Evolutionary conservation across 2,329 filamentous ascomycete genomes (phyloP), one percentile per base, ranked within the genome.

Genomic region (Scorias spongiosa): DNA sequence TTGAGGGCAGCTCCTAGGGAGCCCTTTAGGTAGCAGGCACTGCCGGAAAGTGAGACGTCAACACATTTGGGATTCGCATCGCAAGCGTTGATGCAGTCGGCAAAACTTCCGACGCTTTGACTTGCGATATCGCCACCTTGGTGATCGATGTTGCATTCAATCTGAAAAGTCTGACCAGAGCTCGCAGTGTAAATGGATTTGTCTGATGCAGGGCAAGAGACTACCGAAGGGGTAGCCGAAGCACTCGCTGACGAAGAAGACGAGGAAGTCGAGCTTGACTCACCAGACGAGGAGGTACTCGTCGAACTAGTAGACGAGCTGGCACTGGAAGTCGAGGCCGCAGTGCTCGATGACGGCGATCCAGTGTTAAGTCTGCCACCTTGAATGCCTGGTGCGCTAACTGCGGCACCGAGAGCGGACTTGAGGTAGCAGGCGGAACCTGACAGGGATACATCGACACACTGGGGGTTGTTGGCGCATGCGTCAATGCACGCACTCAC

Each of bases 131-230:
- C 57, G 12, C 56, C 54, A 14, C 54, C 57, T 12, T 42, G 17
- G 44, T 57, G 55, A 44, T 62, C 59, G 41, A 56, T 54, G 32
- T 54, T 54, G 40, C 59, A 62, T 41, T 58, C 53, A 38, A 58
- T 48, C 15, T 50, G 41, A 42, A 53, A 58, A 29, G 44, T 46
- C 20, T 48, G 36, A 34, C 52, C 52, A 20, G 48, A 48, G 3
- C 44, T 41, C 14, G 40, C 39, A 4, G 41, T 46, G 42, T 47
- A 52, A 46, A 50, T 45, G 15, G 50, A 50, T 34, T 46, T 45
- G 47, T 55, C 46, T 2, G 49, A 47, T 1, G 41, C 43, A 2
- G 53, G 51, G 44, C 52, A 56, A 15, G 48, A 39, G 14, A 48
- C 42, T 7, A 44, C 42, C 12, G 49, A 45, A n/a, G 44, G 36